Evolutionary conservation across 2,329 filamentous ascomycete species (phyloP).

Genomic region (Graphiopsis chlorocephala): DNA sequence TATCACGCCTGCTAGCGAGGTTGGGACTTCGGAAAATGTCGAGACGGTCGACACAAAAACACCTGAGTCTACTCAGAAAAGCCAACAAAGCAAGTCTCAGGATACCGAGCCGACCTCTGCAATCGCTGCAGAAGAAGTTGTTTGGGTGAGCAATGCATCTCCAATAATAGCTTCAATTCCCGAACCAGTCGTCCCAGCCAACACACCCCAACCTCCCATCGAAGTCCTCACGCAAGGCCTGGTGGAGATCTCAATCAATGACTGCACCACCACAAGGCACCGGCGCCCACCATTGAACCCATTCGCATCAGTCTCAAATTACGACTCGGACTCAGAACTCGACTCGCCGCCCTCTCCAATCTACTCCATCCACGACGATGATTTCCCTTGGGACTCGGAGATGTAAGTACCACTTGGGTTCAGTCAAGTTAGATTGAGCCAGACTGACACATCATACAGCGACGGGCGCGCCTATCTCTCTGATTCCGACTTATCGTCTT

Average conservation of each 20-base stretch:
- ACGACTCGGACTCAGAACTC: neutral
- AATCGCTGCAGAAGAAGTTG: neutral
- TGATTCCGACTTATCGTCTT: neutral
- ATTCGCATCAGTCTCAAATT: neutral
- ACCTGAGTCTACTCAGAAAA: neutral
- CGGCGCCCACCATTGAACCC: neutral
- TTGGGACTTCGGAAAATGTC: neutral
- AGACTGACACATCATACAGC: slow-evolving; percentile 3
- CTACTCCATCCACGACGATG: slow-evolving; percentile 26
- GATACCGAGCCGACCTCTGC: neutral
- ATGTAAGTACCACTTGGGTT: slow-evolving; percentile 20
- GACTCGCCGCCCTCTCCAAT: neutral
- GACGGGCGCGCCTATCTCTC: slow-evolving; percentile 22
- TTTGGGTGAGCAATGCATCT: neutral
- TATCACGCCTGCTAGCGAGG: neutral
- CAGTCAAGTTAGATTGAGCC: neutral
- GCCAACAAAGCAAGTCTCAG: neutral
- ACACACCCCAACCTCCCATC: neutral
- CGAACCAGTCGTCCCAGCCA: neutral
- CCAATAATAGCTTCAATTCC: neutral
- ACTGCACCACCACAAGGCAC: neutral
- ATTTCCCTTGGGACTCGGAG: slow-evolving; percentile 34
- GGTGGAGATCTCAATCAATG: neutral
- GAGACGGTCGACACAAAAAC: neutral
- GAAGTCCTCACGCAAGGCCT: neutral